Evolutionary conservation across 2,329 filamentous ascomycete genomes (phyloP).

Genomic region (Xylariaceae sp.): DNA sequence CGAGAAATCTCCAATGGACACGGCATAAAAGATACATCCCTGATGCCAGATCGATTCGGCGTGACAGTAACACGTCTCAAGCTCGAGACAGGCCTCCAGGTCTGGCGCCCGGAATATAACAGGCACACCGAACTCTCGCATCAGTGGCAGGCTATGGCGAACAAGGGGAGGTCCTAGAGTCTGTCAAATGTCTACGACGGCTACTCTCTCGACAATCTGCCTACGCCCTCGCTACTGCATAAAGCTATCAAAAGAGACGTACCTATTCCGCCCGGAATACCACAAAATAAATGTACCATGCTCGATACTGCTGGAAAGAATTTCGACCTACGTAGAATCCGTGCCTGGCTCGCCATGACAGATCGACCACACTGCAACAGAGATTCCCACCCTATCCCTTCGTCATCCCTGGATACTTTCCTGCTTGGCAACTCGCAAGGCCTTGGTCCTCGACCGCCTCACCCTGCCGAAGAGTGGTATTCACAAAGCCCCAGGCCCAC

Average conservation of each 20-base stretch:
- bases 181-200: too few relatives aligned
- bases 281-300: not conserved
- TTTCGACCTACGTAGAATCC: not conserved
- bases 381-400: not conserved
- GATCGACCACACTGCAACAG: not conserved
- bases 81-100: not conserved
- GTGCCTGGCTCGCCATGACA: not conserved
- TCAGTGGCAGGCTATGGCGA: too few relatives aligned
- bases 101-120: not conserved
- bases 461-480: slow-evolving; percentile 5
- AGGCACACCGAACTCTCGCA: not conserved
- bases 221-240: too few relatives aligned
- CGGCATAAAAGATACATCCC: too few relatives aligned
- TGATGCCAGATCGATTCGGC: not conserved
- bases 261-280: too few relatives aligned
- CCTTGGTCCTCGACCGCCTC: slow-evolving; percentile 7
- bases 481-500: slow-evolving; percentile 2
- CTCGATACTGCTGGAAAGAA: not conserved
- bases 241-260: too few relatives aligned
- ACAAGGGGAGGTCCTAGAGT: too few relatives aligned
- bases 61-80: not conserved
- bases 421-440: not conserved
- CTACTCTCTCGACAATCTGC: too few relatives aligned
- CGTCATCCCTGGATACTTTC: not conserved
- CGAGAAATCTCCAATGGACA: slow-evolving; percentile 3